These are phyloP conservation scores for Phoenix dactylifera DNA, from an alignment of 176 grass and related monocot species.

Conservation along the genomic window DNA sequence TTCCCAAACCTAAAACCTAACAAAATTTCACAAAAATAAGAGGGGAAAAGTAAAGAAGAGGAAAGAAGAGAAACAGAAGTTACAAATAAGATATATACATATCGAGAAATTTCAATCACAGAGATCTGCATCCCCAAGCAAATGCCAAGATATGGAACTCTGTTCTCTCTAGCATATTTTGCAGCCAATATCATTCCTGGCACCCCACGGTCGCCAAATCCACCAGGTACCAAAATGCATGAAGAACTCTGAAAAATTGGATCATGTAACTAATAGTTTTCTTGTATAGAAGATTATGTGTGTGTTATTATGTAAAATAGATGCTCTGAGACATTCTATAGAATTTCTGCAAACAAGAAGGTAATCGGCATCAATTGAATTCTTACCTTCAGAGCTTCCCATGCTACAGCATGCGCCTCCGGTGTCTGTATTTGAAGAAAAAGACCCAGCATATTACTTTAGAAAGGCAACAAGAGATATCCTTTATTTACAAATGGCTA, in stretches of 20 bases:
- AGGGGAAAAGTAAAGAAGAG: background rate
- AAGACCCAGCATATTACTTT: background rate
- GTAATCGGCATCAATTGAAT: background rate
- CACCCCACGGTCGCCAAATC: conserved; percentile 93
- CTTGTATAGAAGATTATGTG: too few species aligned
- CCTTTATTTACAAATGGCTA: too few species aligned
- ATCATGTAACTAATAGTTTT: background rate
- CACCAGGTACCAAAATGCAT: conserved; percentile 89
- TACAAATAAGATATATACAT: conserved; percentile 39
- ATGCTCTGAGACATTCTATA: background rate
- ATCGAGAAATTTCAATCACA: conserved; percentile 88
- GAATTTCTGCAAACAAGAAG: background rate
- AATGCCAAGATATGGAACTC: conserved; percentile 98
- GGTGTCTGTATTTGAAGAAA: conserved; percentile 42
- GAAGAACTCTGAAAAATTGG: conserved; percentile 54
- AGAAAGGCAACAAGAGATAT: conserved; percentile 11
- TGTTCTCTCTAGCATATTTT: conserved; percentile 96
- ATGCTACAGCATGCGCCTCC: conserved; percentile 66
- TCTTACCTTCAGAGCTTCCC: conserved; percentile 77
- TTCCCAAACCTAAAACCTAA: conserved; percentile 57
- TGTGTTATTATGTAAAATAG: too few species aligned
- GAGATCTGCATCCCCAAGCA: conserved; percentile 99
- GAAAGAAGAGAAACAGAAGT: background rate
- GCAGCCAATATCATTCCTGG: conserved; percentile 90
- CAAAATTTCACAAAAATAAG: conserved; percentile 16